Base-by-base conservation (phyloP, 192 early-diverging fungal genomes). In the Oehlia diaphana region DNA sequence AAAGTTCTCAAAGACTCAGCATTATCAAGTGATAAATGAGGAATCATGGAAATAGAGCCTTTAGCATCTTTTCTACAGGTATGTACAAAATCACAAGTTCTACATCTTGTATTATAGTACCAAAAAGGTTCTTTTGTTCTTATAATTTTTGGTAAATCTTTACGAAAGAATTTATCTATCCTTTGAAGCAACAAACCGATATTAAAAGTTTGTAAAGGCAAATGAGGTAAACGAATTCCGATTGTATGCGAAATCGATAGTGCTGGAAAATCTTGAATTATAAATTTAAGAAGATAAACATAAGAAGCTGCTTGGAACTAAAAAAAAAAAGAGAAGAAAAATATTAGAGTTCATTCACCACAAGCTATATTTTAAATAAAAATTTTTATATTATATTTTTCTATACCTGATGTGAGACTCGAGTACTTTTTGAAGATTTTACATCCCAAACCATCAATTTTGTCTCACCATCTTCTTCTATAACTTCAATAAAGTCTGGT, bases 251-350 rank as follows among this genome's bases (percentile, higher is more conserved):
- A 71, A 12, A 82, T 35, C 6, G 21, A 28, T 19, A 44, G 42
- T 9, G 3, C 63, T 31, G 70, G 76, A 2, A 82, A 74, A 26
- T 74, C 50, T 9, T 21, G 42, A 33, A 68, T 58, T 21, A 75
- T 70, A 26, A 62, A 66, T 14, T 75, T 63, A n/a, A 82, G 26
- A 28, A 82, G 66, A 21, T 66, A 79, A 1, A 63, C 70, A 61
- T 82, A 82, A 8, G 72, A 35, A 9, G 78, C 77, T 8, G 79
- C 78, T 79, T 82, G 81, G 19, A 82, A 75, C 81, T 82, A 49
- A 21, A 68, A 14, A 19, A 58, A 16, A 5, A 58, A 19, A 26
- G 26, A 26, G 26, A 3, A 58, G 2, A 31, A 31, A 31, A 31
- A 31, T 31, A 2, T 31, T 31, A 31, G 31, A 26, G 26, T 26